A percentile compares a stretch with the other conserved stretches of the same genome.
Conservation (phyloP, 306 rosid genomes). For the Cicer cuneatum region DNA sequence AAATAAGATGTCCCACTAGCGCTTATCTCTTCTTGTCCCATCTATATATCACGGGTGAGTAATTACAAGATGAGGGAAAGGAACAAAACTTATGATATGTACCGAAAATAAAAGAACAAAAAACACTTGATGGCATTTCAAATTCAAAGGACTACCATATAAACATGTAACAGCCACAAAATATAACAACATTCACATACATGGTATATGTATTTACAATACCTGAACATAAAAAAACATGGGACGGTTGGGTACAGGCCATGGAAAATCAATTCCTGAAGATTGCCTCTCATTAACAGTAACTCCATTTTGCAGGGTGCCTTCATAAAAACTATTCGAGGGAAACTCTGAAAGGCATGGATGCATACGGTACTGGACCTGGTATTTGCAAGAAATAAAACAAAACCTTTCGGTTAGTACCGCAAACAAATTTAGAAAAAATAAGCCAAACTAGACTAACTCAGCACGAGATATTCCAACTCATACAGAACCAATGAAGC, state of each 20-base stretch:
- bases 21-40: conserved; percentile 99
- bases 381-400: conserved; percentile 44
- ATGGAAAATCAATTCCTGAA: conserved; percentile 96
- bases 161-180: conserved; percentile 28
- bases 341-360: conserved; percentile 98
- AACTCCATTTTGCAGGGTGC: conserved; percentile 97
- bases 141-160: not conserved
- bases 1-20: conserved; percentile 98
- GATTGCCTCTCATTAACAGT: conserved; percentile 95
- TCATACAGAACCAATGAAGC: conserved; percentile 6
- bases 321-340: conserved; percentile 98
- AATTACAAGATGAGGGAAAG: conserved; percentile 8
- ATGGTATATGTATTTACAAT: conserved; percentile 27
- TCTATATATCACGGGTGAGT: conserved; percentile 57
- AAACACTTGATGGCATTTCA: not conserved
- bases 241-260: conserved; percentile 99
- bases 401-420: not conserved
- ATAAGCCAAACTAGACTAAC: conserved; percentile 17
- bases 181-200: conserved; percentile 11
- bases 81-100: conserved; percentile 6
- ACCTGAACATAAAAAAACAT: conserved; percentile 99
- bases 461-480: conserved; percentile 10
- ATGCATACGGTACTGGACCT: conserved; percentile 99
- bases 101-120: not conserved
- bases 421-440: conserved; percentile 9